Conservation (phyloP, 2,329 filamentous ascomycete species). For the Alternaria viburni region DNA sequence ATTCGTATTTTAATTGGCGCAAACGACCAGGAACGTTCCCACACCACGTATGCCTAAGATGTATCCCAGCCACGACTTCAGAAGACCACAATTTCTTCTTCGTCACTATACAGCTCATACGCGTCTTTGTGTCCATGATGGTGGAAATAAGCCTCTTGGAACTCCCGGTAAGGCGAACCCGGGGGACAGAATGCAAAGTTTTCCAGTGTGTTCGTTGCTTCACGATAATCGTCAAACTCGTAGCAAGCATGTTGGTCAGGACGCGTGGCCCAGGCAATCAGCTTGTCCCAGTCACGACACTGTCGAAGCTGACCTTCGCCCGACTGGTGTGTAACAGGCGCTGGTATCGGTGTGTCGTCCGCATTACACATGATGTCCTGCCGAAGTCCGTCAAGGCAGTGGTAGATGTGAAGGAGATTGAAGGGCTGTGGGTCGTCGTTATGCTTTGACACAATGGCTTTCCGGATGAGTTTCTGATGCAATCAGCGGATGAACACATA, state of each 20-base stretch:
- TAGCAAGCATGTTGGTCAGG: constrained; percentile 43
- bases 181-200: constrained; percentile 43
- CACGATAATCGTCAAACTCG: constrained; percentile 44
- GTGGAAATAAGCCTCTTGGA: constrained; percentile 42
- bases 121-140: constrained; percentile 43
- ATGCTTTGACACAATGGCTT: constrained; percentile 41
- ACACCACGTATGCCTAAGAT: too few relatives aligned
- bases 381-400: constrained; percentile 42
- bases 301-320: constrained; percentile 38
- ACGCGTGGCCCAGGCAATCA: constrained; percentile 41
- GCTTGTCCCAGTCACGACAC: constrained; percentile 43
- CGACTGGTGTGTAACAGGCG: constrained; percentile 27
- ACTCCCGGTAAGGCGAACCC: constrained; percentile 35
- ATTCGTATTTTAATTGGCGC: constrained; percentile 1
- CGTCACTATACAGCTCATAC: constrained; percentile 30
- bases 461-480: constrained; percentile 42
- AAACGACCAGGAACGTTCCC: neutral
- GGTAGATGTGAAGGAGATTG: constrained; percentile 38
- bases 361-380: constrained; percentile 46
- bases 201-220: constrained; percentile 44
- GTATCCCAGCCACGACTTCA: neutral
- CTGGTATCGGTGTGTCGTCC: constrained; percentile 46
- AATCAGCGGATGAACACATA: neutral
- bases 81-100: constrained; percentile 26
- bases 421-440: constrained; percentile 29